Percentiles rank a stretch among this genome's conserved stretches.
phyloP scores from a whole-genome alignment of 2,329 filamentous ascomycete genomes.

The Cercospora sp. region DNA sequence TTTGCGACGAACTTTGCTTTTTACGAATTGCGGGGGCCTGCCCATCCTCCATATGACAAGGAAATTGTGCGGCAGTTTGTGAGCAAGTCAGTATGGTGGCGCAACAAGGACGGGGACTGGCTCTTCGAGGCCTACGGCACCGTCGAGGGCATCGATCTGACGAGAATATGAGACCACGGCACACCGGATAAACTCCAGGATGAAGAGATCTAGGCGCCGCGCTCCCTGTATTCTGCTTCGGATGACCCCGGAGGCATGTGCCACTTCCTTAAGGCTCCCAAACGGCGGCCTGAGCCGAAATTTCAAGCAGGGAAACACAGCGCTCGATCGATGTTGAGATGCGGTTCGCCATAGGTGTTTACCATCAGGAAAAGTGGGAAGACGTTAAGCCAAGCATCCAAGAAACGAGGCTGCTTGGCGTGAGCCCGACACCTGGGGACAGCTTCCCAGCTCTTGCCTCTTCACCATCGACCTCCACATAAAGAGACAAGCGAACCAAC shows the following conservation, averaged over 20 bases:
- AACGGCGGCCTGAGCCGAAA: neutral
- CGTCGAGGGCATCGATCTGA: neutral
- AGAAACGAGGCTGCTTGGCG: slow-evolving; percentile 10
- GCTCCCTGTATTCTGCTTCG: neutral
- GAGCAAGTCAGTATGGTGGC: neutral
- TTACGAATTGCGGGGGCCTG: neutral
- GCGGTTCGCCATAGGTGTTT: neutral
- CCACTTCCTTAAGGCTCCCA: neutral
- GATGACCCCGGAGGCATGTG: neutral
- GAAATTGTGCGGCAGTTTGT: neutral
- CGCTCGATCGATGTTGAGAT: neutral
- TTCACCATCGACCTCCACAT: neutral
- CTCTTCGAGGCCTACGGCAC: neutral
- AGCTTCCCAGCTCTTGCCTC: neutral
- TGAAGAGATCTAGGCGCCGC: neutral
- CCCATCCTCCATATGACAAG: neutral
- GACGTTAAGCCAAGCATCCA: neutral
- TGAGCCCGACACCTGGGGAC: neutral
- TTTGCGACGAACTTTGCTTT: neutral
- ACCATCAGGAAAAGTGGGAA: neutral
- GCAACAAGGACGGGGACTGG: neutral
- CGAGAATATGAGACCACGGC: neutral
- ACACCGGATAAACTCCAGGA: neutral
- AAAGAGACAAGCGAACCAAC: neutral
- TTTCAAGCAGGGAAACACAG: neutral